These are phyloP conservation scores for Entomophthora muscae DNA, from an alignment of 371 early-diverging fungal genomes.

Conservation along the genomic window DNA sequence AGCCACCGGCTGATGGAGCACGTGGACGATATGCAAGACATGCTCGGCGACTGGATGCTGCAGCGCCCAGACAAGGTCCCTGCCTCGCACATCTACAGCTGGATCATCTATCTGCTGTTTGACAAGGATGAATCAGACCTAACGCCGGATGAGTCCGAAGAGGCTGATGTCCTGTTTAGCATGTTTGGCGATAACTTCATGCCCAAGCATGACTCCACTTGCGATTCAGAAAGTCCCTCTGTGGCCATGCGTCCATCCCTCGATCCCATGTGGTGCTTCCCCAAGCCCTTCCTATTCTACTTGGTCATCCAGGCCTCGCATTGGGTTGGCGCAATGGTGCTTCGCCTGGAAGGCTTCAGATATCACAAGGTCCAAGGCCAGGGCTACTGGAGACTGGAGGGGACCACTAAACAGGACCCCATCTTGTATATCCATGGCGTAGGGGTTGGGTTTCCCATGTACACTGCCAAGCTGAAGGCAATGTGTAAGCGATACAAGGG, in stretches of 20 bases:
- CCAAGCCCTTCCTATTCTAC: too few species aligned
- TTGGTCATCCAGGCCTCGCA: too few species aligned
- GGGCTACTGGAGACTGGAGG: too few species aligned
- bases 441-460: background rate
- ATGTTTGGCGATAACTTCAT: background rate
- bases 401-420: too few species aligned
- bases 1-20: background rate
- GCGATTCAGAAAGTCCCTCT: background rate
- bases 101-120: background rate
- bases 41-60: background rate
- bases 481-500: background rate
- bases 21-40: background rate
- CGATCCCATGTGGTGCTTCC: too few species aligned
- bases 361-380: too few species aligned
- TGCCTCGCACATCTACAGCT: background rate
- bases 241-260: too few species aligned
- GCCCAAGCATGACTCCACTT: background rate
- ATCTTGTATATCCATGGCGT: conserved; percentile 3
- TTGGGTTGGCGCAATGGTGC: too few species aligned
- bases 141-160: background rate
- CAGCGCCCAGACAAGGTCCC: background rate
- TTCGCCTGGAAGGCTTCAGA: too few species aligned
- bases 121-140: background rate
- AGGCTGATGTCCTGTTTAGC: background rate
- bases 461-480: background rate